Percentiles rank a stretch among this genome's conserved stretches.
These are phyloP conservation scores for Hyphopichia wangnamkhiaoensis DNA, from an alignment of 1,139 yeast genomes.

Conservation along the genomic window DNA sequence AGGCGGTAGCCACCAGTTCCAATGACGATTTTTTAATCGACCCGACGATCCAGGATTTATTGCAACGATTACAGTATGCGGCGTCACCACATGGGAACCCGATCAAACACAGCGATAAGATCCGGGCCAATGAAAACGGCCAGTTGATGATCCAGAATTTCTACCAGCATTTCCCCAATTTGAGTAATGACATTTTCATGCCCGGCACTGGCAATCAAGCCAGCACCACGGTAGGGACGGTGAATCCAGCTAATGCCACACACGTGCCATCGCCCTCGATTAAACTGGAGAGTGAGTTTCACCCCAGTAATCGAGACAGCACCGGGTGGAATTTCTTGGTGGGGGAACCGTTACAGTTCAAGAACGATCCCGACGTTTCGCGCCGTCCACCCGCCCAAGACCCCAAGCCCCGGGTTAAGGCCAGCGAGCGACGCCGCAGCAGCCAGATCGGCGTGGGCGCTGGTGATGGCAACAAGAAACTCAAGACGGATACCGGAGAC, in stretches of 20 bases:
- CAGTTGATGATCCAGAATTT: conserved; percentile 47
- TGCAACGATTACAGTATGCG: conserved; percentile 53
- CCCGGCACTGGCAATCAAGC: conserved; percentile 4
- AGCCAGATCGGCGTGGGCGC: conserved; percentile 3
- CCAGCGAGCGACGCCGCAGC: background rate
- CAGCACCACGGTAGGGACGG: background rate
- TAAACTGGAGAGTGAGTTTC: conserved; percentile 3
- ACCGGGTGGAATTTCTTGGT: conserved; percentile 37
- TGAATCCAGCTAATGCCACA: background rate
- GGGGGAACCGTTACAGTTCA: conserved; percentile 24
- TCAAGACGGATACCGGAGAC: conserved; percentile 8
- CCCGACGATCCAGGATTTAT: conserved; percentile 55
- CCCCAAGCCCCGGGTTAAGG: background rate
- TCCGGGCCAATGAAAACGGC: conserved; percentile 43
- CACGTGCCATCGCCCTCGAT: conserved; percentile 1
- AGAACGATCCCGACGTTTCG: conserved; percentile 3
- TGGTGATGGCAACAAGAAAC: conserved; percentile 9
- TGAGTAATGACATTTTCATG: conserved; percentile 43
- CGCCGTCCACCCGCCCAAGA: background rate
- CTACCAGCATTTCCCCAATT: conserved; percentile 44
- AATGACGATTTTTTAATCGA: conserved; percentile 31
- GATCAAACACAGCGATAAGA: conserved; percentile 33
- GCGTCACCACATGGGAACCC: conserved; percentile 57
- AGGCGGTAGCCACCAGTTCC: too few relatives aligned
- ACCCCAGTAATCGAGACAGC: conserved; percentile 5